Base-by-base conservation (phyloP, 1,284 basidiomycete species). In the Ceratobasidium papillatum region DNA sequence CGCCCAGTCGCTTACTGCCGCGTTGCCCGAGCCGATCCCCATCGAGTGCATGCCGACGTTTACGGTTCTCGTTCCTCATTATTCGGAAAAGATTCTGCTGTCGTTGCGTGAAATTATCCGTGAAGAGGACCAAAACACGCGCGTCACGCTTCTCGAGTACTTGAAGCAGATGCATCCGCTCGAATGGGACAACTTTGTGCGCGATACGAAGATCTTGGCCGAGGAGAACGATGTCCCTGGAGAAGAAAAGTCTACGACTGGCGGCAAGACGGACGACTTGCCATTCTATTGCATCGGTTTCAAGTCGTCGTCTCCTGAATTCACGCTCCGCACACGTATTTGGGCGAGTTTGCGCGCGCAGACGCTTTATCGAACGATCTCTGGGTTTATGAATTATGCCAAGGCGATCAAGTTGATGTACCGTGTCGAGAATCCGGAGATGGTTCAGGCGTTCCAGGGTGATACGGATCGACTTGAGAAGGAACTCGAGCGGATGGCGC, bases 111-210 rank as follows among this genome's bases (percentile, higher is more conserved):
- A 98, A 82, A 98, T 98, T 81, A 98, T 98, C 79, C 92, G 96
- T 78, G 96, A 98, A 83, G 94, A 98, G 81, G 95, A 98, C 82
- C 94, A 96, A 83, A 93, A 95, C 82, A 94, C 94, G 12, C 94
- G 96, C 68, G 96, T 98, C 74, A 98, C 96, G 4, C 88, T 98
- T 14, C 86, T 98, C 65, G 96, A 98, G 83, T 98, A 99, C 85
- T 87, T 99, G 80, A 99, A 99, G 85, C 98, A 99, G 83, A 89
- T 99, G 61, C 97, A 99, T 82, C 94, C 96, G 2, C 87, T 99
- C 80, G 98, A 99, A 82, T 99, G 97, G 97, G 96, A 98, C 85
- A 99, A 99, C 84, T 99, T 99, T 79, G 98, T 99, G 80, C 96
- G 96, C 85, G 97, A 99, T 82, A 99, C 97, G 81, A 99, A 98